Base-by-base conservation (phyloP, 179 eudicot genomes). In the Beta corolliflora region DNA sequence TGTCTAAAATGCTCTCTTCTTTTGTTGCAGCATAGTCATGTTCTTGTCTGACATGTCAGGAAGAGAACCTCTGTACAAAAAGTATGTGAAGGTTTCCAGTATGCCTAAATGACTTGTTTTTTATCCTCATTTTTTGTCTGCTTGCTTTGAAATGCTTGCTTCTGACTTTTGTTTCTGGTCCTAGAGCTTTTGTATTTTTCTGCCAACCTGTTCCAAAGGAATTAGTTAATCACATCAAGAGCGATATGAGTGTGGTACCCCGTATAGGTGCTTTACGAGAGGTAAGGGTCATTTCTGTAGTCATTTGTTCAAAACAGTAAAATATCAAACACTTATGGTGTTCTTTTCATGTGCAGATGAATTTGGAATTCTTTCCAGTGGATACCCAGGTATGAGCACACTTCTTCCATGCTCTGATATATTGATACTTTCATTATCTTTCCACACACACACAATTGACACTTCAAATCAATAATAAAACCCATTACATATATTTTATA, bases 31-130 rank as follows among this genome's bases (percentile, higher is more conserved):
- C 77, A 82, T 97, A 36, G 90, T 97, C 84, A 92, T 97, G 98
- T 91, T 97, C 90, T 81, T 97, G 82, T 97, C 99, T 61, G 99
- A 97, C 89, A 97, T 94, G 98, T 94, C 98, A 54, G 98, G 99
- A 90, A 90, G 99, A 89, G 98, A 94, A 90, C 99, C 99, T 70
- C 83, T 97, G 79, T 97, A 97, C 90, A 91, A 83, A 86, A 97
- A 93, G 99, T 97, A 89, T 18, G 98, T 87, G 31, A 77, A 80
- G 19, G 16, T 23, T 71, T 70, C 76, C 54, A 59, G 58, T 64
- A 19, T 77, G 72, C 25, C 25, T 8, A 13, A 72, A 31, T 54
- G 83, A 58, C 53, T 48, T 59, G 16, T 59, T 80, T 77, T 52
- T 25, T 9, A 73, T 13, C 78, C 14, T 78, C 41, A 23, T 31